Evolutionary conservation across 2,329 filamentous ascomycete genomes (phyloP), one percentile per base, ranked within the genome.

Genomic region (Didymella pomorum): DNA sequence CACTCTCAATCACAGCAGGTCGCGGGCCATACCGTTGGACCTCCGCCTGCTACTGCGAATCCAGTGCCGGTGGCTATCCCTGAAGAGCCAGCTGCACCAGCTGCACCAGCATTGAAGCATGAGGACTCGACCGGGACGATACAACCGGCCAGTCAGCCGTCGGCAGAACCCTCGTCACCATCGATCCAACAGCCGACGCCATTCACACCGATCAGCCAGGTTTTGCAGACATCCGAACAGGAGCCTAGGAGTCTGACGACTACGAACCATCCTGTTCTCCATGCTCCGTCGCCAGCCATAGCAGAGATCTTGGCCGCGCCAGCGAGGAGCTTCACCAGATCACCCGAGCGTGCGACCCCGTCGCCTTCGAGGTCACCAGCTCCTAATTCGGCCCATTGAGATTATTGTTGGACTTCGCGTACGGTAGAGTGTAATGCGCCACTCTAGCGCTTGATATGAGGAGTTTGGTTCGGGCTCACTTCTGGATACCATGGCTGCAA

Each of bases 241-340:
- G 56, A 51, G 11, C 51, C 51, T 7, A 51, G 5, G 44, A 54
- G 51, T 8, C 46, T 51, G 3, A 51, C 56, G 7, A n/a, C 33
- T 31, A 55, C 52, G 5, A 28, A 52, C 8, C 39, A 51, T 12
- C 56, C 56, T 18, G 46, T 54, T 6, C 47, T 55, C 2, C 52
- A 54, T n/a, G 56, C 51, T n/a, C 56, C 56, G 12, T 59, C 56
- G 21, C 56, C 56, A 10, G 56, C 56, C 12, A 59, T 59, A 10
- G 56, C 56, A 26, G 51, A 59, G 33, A 59, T 59, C 9, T 20
- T 59, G 51, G 56, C 56, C 23, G 51, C 56, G n/a, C 56, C 56
- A 16, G 56, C 44, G 21, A 43, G 51, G 46, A 55, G 33, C 25
- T 53, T 54, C 46, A 59, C 18, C 10, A 46, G 47, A 21, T 59